Percentiles rank a stretch among this genome's conserved stretches.
Conservation (phyloP, 306 rosid species). For the Prinsepia uniflora region DNA sequence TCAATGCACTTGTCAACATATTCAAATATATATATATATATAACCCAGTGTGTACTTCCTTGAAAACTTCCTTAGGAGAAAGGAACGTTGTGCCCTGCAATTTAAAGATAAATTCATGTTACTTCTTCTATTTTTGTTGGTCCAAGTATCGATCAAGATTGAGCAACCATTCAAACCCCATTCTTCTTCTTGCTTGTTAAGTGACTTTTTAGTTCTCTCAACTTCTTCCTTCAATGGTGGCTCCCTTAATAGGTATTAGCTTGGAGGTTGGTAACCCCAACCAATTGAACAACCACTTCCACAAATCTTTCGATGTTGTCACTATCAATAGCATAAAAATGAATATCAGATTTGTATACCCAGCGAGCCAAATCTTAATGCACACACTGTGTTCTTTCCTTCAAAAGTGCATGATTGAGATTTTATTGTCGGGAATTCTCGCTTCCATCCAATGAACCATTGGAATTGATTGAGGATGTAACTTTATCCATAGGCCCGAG, state of each 20-base stretch:
- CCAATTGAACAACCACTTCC: no score
- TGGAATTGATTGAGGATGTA: neutral
- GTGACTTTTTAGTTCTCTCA: neutral
- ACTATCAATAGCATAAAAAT: neutral
- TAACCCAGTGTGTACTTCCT: no score
- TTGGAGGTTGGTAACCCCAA: neutral
- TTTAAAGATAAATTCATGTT: no score
- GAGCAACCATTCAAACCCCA: neutral
- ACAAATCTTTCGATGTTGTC: no score
- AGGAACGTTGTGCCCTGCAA: no score
- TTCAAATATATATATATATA: no score
- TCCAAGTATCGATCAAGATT: neutral
- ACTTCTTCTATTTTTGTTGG: no score
- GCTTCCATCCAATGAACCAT: neutral
- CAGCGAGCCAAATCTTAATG: neutral
- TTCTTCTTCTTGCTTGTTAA: neutral
- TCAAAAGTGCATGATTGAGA: neutral
- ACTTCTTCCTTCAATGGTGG: conserved; percentile 5
- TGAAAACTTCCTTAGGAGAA: no score
- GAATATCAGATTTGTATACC: neutral
- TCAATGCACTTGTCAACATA: no score
- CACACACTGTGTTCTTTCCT: neutral
- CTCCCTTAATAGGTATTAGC: neutral
- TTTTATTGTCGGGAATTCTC: no score
- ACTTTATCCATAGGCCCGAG: neutral